Evolutionary conservation across 2,329 filamentous ascomycete genomes (phyloP).

Genomic region (Botrytis fragariae): DNA sequence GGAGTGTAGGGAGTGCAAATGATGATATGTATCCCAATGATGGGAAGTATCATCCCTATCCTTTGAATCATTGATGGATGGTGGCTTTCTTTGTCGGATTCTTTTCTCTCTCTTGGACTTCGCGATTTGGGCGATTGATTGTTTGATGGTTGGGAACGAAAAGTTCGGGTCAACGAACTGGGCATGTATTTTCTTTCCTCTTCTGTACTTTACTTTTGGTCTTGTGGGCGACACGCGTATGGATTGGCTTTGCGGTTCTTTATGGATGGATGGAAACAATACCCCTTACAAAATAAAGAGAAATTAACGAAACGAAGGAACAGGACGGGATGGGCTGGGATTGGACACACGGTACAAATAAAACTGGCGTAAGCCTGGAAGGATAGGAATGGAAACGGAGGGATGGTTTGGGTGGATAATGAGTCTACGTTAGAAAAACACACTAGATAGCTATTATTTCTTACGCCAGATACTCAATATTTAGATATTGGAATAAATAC

Average conservation of each 20-base stretch:
- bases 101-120: not conserved
- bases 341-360: not conserved
- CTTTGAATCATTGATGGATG: constrained; percentile 1
- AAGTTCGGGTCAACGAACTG: not conserved
- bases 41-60: constrained; percentile 34
- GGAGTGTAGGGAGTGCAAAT: constrained; percentile 7
- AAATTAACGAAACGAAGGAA: not conserved
- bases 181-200: not conserved
- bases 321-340: not conserved
- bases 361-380: constrained; percentile 12
- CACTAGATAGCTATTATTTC: constrained; percentile 2
- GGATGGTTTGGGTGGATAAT: not conserved
- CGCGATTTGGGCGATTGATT: not conserved
- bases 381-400: not conserved
- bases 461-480: not conserved
- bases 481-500: not conserved
- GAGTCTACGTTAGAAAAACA: not conserved
- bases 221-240: not conserved
- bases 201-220: not conserved
- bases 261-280: not conserved
- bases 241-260: not conserved
- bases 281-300: not conserved
- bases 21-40: constrained; percentile 26
- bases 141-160: not conserved
- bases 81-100: not conserved